These are phyloP conservation scores for Alternaria consortialis DNA, from an alignment of 2,329 filamentous ascomycete species.

Conservation along the genomic window DNA sequence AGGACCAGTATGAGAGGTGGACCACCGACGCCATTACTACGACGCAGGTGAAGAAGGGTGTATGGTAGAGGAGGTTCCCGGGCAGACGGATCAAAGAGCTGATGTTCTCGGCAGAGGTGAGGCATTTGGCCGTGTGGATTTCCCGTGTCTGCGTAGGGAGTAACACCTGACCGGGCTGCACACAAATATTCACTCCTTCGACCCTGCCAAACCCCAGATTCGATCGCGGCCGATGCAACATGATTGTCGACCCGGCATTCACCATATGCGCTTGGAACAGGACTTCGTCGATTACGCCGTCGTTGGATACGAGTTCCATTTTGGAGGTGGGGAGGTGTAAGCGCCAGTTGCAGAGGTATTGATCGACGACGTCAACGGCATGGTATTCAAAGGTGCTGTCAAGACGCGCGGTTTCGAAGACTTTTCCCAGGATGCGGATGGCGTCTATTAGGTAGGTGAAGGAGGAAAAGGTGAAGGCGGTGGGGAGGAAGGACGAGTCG, in stretches of 20 bases:
- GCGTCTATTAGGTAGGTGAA: conserved; percentile 87
- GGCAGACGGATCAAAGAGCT: conserved; percentile 78
- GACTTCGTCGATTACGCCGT: conserved; percentile 79
- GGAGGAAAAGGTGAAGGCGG: conserved; percentile 78
- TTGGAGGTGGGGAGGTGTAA: conserved; percentile 80
- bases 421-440: conserved; percentile 77
- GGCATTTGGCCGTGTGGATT: conserved; percentile 79
- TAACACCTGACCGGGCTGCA: conserved; percentile 62
- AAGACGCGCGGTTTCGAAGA: conserved; percentile 64
- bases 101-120: conserved; percentile 80
- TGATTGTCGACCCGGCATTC: conserved; percentile 51
- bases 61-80: conserved; percentile 75
- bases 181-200: conserved; percentile 67
- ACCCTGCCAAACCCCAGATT: conserved; percentile 50
- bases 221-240: conserved; percentile 56
- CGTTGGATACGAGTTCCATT: conserved; percentile 72
- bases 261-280: conserved; percentile 93
- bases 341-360: conserved; percentile 76
- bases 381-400: conserved; percentile 53
- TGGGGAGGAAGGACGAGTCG: conserved; percentile 74
- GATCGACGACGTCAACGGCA: conserved; percentile 64
- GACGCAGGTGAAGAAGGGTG: conserved; percentile 53
- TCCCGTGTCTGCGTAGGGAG: conserved; percentile 63
- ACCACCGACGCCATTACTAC: conserved; percentile 53
- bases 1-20: conserved; percentile 74